Evolutionary conservation across 345 rosid species (phyloP), one percentile per base, ranked within the genome.

Genomic region (Citrus maxima): DNA sequence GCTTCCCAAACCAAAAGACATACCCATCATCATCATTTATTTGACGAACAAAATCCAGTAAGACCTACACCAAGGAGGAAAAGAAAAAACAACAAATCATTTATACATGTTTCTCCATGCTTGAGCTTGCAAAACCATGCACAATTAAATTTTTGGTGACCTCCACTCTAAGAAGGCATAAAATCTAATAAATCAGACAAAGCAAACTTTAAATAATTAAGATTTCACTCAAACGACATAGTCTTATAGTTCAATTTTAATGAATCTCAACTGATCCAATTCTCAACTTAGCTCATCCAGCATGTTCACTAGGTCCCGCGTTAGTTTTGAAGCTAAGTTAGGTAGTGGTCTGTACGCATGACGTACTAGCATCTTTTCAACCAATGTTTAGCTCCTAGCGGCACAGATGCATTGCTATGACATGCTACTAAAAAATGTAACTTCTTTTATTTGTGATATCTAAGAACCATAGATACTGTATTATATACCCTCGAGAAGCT

Each of bases 1-100:
- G 73, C 58, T 70, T 68, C 37, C 18, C 65, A n/a, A 30, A 72
- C 55, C 66, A 82, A 73, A 75, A 38, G 19, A 76, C 90, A 72
- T 92, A 95, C 99, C 99, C 99, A 75, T 93, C 96, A 77, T 95
- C 98, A 77, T 95, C 99, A 85, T 95, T 95, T 83, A 95, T 90
- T 81, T 87, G 95, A 72, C 90, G 94, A 81, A 92, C 85, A 87
- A 95, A 95, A 89, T 95, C 98, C 84, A 95, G 86, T 84, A 95
- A 87, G 83, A 93, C 99, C 99, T 95, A 90, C 84, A 86, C 24
- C 21, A 65, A 28, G 61, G 4, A 51, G 27, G 9, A 56, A n/a
- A 22, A 60, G 35, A 61, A 56, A 68, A 58, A 75, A 67, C 27
- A 83, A 71, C 66, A 71, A 61, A 22, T 73, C 28, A 68, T 58